These are phyloP conservation scores for Hygrophorus pudorinus DNA, from an alignment of 768 basidiomycete genomes.

Conservation along the genomic window DNA sequence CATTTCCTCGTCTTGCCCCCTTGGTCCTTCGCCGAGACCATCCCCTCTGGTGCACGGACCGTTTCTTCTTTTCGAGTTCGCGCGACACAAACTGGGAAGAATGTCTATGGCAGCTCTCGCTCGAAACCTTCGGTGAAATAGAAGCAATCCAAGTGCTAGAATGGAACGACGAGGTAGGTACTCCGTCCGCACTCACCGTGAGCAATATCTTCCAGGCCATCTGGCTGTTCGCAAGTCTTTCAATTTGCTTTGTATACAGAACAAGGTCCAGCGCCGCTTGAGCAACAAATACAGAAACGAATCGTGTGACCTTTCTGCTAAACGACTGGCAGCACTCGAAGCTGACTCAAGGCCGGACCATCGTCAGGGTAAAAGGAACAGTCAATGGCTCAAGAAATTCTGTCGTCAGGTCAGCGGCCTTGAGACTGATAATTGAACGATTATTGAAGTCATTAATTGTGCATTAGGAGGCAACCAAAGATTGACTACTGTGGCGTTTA, in stretches of 20 bases:
- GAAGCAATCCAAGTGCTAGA: conserved; percentile 14
- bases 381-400: conserved; percentile 47
- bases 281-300: conserved; percentile 40
- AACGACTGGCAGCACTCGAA: conserved; percentile 28
- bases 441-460: not conserved
- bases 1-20: conserved; percentile 34
- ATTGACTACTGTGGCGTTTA: not conserved
- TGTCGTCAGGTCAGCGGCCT: conserved; percentile 35
- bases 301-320: conserved; percentile 38
- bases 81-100: conserved; percentile 50
- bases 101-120: conserved; percentile 57
- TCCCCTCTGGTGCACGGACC: conserved; percentile 53
- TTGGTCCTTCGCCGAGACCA: conserved; percentile 33
- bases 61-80: conserved; percentile 34
- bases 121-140: conserved; percentile 39
- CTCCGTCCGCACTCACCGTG: conserved; percentile 2
- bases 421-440: not conserved
- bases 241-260: conserved; percentile 15
- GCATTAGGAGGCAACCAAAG: not conserved
- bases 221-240: not conserved
- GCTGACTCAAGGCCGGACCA: conserved; percentile 22
- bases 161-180: not conserved
- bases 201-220: not conserved
- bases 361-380: conserved; percentile 28
- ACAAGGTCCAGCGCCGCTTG: conserved; percentile 32